Evolutionary conservation across 495 filamentous ascomycete species (phyloP).

Genomic region (Hypoxylon subgilvum): DNA sequence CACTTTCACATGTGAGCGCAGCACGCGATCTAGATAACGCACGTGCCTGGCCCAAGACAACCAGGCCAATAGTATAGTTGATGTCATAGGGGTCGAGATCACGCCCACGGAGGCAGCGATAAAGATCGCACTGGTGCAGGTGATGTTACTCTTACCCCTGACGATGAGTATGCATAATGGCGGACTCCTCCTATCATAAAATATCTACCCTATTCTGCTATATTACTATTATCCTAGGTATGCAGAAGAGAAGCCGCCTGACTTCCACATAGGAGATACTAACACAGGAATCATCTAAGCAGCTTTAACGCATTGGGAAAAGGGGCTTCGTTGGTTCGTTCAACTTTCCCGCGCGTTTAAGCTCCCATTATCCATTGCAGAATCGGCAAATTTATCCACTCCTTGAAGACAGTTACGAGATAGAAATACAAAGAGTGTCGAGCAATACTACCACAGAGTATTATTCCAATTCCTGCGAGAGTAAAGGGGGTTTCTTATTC

Average conservation of each 20-base stretch:
- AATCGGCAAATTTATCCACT: conserved; percentile 1
- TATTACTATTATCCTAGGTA: neutral
- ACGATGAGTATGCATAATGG: neutral
- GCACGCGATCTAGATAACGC: conserved; percentile 22
- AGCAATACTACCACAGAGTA: conserved; percentile 5
- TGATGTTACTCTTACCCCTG: conserved; percentile 8
- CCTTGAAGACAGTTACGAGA: too few relatives aligned
- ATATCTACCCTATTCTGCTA: neutral
- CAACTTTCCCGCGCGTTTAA: conserved; percentile 3
- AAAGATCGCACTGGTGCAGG: conserved; percentile 1
- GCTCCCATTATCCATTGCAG: conserved; percentile 1
- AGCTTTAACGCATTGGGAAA: conserved; percentile 7
- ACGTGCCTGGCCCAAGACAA: conserved; percentile 17
- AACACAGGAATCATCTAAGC: too few relatives aligned
- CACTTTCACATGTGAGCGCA: conserved; percentile 19
- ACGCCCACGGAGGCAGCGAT: neutral
- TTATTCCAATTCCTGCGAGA: conserved; percentile 23
- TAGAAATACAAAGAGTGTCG: neutral
- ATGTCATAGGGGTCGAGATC: conserved; percentile 27
- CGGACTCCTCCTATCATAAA: neutral
- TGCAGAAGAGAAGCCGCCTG: conserved; percentile 1
- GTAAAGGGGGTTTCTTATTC: conserved; percentile 21
- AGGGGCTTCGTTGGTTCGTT: neutral
- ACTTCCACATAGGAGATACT: neutral
- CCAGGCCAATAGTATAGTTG: conserved; percentile 17